Percentiles rank a stretch among this genome's conserved stretches.
Evolutionary conservation across 441 rosid species (phyloP).

Genomic region (Euphorbia corollata): DNA sequence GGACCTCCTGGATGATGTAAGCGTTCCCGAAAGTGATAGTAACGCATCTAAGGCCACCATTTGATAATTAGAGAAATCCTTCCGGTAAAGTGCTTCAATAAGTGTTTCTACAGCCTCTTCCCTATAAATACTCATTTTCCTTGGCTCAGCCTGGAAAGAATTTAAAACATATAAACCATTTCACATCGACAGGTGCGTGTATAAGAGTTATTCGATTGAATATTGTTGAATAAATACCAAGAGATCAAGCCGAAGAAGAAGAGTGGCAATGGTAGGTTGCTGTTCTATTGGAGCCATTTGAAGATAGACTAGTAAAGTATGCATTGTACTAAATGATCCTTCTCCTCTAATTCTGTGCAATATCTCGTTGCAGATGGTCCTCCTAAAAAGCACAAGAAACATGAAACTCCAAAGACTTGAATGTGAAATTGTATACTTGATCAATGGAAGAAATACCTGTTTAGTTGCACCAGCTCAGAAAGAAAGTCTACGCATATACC

Average conservation of each 20-base stretch:
- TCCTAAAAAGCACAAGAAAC: slow-evolving; percentile 29
- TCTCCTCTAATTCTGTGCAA: slow-evolving; percentile 49
- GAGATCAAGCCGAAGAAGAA: slow-evolving; percentile 67
- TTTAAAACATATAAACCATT: slow-evolving; percentile 12
- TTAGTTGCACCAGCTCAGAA: slow-evolving; percentile 42
- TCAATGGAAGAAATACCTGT: slow-evolving; percentile 34
- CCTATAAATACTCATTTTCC: slow-evolving; percentile 65
- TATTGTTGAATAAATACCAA: slow-evolving; percentile 32
- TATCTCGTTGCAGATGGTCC: slow-evolving; percentile 43
- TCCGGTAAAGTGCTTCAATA: slow-evolving; percentile 47
- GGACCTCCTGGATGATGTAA: slow-evolving; percentile 40
- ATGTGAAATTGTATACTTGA: background rate
- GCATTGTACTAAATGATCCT: slow-evolving; percentile 66
- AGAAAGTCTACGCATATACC: slow-evolving; percentile 51
- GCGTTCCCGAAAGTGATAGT: slow-evolving; percentile 42
- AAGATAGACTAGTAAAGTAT: slow-evolving; percentile 58
- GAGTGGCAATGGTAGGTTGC: slow-evolving; percentile 48
- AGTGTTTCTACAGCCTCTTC: slow-evolving; percentile 60
- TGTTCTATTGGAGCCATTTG: slow-evolving; percentile 71
- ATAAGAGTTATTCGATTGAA: background rate
- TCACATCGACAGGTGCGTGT: background rate
- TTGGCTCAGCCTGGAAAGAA: slow-evolving; percentile 46
- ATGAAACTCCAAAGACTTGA: slow-evolving; percentile 5
- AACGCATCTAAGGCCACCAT: slow-evolving; percentile 46
- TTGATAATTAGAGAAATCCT: slow-evolving; percentile 49